Percentiles rank a stretch among this genome's conserved stretches.
These are phyloP conservation scores for Globisporangium uncinulatum DNA, from an alignment of 352 stramenopile species.

Conservation along the genomic window DNA sequence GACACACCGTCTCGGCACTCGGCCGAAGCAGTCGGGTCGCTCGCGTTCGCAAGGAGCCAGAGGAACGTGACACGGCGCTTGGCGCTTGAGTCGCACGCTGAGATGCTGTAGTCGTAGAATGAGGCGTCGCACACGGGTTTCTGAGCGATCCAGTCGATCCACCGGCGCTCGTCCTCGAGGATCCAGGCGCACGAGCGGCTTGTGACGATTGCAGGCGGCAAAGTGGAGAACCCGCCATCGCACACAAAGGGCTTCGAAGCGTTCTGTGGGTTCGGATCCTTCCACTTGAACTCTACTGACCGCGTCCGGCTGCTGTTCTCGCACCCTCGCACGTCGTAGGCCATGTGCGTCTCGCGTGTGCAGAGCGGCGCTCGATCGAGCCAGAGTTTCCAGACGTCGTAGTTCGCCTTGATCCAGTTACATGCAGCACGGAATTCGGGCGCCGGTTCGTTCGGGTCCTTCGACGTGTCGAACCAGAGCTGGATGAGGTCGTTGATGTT, in stretches of 20 bases:
- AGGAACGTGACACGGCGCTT: constrained; percentile 28
- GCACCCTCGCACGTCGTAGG: constrained; percentile 21
- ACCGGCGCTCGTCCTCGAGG: constrained; percentile 15
- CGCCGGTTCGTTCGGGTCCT: constrained; percentile 12
- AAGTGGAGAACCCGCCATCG: constrained; percentile 25
- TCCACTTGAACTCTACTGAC: constrained; percentile 29
- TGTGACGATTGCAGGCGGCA: constrained; percentile 27
- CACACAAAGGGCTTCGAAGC: constrained; percentile 26
- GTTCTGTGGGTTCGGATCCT: constrained; percentile 24
- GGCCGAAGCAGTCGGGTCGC: constrained; percentile 13
- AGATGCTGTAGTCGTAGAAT: constrained; percentile 39
- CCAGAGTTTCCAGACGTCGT: constrained; percentile 41
- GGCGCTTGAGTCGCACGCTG: constrained; percentile 17
- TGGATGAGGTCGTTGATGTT: constrained; percentile 35
- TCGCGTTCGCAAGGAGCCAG: constrained; percentile 29
- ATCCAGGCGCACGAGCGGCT: constrained; percentile 36
- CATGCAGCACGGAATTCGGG: constrained; percentile 37
- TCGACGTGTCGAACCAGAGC: constrained; percentile 13
- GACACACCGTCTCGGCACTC: constrained; percentile 28
- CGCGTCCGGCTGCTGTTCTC: constrained; percentile 12
- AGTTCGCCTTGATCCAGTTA: constrained; percentile 47
- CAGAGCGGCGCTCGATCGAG: constrained; percentile 28
- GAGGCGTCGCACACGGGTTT: constrained; percentile 27
- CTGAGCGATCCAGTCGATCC: constrained; percentile 26
- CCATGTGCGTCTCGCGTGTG: constrained; percentile 19